Base-by-base conservation (phyloP, 257 asterid genomes). In the Voacanga thouarsii region DNA sequence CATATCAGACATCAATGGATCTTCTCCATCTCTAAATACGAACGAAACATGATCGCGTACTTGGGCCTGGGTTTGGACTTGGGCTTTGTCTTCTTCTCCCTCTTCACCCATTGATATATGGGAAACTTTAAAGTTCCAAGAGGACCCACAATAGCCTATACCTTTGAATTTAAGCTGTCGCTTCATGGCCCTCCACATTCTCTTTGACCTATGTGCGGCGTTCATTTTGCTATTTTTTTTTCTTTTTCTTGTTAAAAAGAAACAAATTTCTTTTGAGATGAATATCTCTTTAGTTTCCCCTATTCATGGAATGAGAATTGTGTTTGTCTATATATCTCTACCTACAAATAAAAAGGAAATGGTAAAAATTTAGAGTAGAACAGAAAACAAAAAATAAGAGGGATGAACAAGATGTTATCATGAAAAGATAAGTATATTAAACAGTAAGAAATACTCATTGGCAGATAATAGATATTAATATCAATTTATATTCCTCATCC, bases 61-160 rank as follows among this genome's bases (percentile, higher is more conserved):
- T 33, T 33, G 37, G 37, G 37, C 37, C 37, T 33, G 37, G 37
- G 2, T 33, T 33, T 33, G 37, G 37, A 33, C 51, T 24, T 77
- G 75, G 55, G 74, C 60, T 71, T 67, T 37, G 5, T 67, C 71
- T 1, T 45, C 83, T 12, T 82, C 82, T 74, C 51, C 84, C 3
- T 24, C 44, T 12, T 65, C 76, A 2, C 77, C 67, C 30, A 14
- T 53, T 53, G 59, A 53, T 21, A 53, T 15, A 1, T 53, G 23
- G 16, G 59, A 15, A 18, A 3, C 23, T 24, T 61, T 69, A 12
- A 47, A 12, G 9, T 53, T n/a, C 80, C 78, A 66, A 59, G 75
- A 24, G 80, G 83, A 82, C 26, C 83, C 85, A 69, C 85, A 82
- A 33, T 78, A 78, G 18, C 59, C 78, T 15, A 78, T 26, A 5